Evolutionary conservation across 768 basidiomycete genomes (phyloP).

Genomic region (Boletus edulis): DNA sequence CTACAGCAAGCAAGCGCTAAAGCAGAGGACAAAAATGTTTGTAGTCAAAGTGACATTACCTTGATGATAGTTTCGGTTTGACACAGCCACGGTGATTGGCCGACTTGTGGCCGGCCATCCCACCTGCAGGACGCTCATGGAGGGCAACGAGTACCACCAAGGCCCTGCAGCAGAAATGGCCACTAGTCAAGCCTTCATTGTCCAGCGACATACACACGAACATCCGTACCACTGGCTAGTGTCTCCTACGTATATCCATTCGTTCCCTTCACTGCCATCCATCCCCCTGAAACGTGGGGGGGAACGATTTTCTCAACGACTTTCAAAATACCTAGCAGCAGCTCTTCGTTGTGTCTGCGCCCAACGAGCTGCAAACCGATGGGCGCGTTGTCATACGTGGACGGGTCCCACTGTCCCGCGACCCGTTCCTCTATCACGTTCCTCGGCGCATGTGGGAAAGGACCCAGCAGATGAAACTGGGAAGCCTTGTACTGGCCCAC

Average conservation of each 20-base stretch:
- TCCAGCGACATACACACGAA: slow-evolving; percentile 2
- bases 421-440: slow-evolving; percentile 37
- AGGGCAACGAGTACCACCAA: neutral
- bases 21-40: too few relatives aligned
- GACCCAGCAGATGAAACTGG: slow-evolving; percentile 6
- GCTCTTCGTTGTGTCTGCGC: slow-evolving; percentile 49
- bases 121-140: neutral
- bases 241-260: slow-evolving; percentile 5
- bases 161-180: slow-evolving; percentile 10
- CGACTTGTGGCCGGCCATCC: slow-evolving; percentile 10
- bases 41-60: too few relatives aligned
- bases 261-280: slow-evolving; percentile 3
- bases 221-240: neutral
- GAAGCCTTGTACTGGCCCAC: slow-evolving; percentile 36
- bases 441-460: slow-evolving; percentile 27
- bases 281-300: slow-evolving; percentile 10
- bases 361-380: slow-evolving; percentile 50
- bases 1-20: slow-evolving; percentile 3
- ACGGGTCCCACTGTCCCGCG: slow-evolving; percentile 39
- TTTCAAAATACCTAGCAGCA: slow-evolving; percentile 42
- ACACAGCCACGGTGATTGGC: neutral
- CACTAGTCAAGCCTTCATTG: slow-evolving; percentile 12
- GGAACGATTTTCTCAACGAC: slow-evolving; percentile 35
- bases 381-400: slow-evolving; percentile 42
- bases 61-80: neutral